Evolutionary conservation across 768 basidiomycete genomes (phyloP).

Genomic region (Mycena leptocephala): DNA sequence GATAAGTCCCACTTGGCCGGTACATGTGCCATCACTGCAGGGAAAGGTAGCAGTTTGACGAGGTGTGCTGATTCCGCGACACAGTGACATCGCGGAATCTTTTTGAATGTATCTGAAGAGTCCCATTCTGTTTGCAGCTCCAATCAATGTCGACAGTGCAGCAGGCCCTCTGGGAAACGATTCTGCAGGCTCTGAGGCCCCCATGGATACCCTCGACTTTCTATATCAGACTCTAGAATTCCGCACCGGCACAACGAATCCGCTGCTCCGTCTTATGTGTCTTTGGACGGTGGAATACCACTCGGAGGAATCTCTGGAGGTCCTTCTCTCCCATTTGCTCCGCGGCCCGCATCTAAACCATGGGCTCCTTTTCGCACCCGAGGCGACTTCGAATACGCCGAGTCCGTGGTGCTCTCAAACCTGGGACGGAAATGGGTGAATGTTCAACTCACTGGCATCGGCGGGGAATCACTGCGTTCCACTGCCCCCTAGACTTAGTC

Average conservation of each 20-base stretch:
- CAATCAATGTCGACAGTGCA: no score
- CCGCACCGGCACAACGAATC: neutral
- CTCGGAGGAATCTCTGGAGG: neutral
- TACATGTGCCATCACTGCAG: neutral
- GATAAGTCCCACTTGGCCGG: neutral
- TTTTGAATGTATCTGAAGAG: no score
- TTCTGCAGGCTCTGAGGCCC: no score
- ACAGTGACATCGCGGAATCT: no score
- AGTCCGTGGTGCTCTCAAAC: neutral
- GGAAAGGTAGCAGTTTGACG: neutral
- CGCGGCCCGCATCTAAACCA: neutral
- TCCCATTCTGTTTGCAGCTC: no score
- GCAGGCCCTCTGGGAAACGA: no score
- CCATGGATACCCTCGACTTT: neutral
- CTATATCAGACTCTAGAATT: neutral
- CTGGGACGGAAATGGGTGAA: neutral
- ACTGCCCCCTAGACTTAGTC: no score
- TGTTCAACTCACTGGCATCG: conserved; percentile 15
- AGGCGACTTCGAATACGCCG: conserved; percentile 20
- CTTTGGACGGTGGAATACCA: neutral
- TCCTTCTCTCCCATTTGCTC: neutral
- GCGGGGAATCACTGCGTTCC: no score
- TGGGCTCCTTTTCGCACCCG: conserved; percentile 27
- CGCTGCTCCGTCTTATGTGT: neutral
- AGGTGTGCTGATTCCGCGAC: neutral